A percentile compares a stretch with the other conserved stretches of the same genome.
Evolutionary conservation across 106 monocot species (phyloP).

Genomic region (Dioscorea alata): DNA sequence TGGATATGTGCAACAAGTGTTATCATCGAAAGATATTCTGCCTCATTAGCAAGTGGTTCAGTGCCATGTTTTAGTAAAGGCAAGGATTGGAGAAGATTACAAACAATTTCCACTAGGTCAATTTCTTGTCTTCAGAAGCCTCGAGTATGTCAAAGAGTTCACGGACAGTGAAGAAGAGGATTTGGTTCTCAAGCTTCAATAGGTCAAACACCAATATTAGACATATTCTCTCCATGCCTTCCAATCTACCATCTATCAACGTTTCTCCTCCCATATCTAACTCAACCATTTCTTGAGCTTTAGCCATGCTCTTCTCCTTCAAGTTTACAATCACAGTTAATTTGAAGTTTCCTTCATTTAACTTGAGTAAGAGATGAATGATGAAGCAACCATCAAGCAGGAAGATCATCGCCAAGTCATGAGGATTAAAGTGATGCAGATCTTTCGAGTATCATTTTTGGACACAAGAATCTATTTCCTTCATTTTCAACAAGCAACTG

Average conservation of each 20-base stretch:
- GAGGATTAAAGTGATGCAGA: background rate
- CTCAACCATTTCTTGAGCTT: too few relatives aligned
- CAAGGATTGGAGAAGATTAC: background rate
- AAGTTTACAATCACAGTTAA: background rate
- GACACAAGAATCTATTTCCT: background rate
- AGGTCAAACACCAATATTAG: background rate
- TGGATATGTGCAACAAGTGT: background rate
- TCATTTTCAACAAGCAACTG: background rate
- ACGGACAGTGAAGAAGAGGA: background rate
- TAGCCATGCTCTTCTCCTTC: background rate
- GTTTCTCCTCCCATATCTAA: background rate
- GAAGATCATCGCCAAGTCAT: slow-evolving; percentile 19
- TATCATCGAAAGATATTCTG: too few relatives aligned
- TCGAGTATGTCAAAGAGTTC: background rate
- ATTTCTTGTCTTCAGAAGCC: background rate
- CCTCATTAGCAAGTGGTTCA: too few relatives aligned
- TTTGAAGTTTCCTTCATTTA: background rate
- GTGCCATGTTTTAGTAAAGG: too few relatives aligned
- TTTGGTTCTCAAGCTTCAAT: background rate
- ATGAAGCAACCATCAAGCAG: slow-evolving; percentile 28
- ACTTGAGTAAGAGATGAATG: background rate
- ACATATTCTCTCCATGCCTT: background rate
- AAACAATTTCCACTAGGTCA: background rate
- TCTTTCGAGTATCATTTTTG: slow-evolving; percentile 5
- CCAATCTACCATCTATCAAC: background rate